phyloP scores from a whole-genome alignment of 805 yeast genomes.

The Candida berthetii region DNA sequence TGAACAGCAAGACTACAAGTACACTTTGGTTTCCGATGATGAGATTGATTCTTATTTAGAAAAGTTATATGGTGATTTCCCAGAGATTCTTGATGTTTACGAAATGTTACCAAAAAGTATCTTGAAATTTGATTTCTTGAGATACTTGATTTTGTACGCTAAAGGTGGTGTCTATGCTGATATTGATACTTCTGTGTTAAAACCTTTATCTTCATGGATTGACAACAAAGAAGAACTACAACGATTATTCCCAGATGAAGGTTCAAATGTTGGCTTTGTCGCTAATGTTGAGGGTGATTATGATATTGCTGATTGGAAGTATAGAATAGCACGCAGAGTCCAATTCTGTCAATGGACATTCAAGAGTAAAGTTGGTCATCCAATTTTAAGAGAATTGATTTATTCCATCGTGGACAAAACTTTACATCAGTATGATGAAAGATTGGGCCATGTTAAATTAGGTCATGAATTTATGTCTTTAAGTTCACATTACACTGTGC shows the following conservation, averaged over 20 bases:
- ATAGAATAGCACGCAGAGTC: conserved; percentile 40
- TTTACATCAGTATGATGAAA: conserved; percentile 29
- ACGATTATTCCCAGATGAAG: conserved; percentile 7
- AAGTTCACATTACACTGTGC: conserved; percentile 15
- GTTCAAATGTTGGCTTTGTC: conserved; percentile 42
- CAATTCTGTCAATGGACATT: conserved; percentile 56
- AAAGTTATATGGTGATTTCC: conserved; percentile 32
- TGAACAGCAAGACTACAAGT: conserved; percentile 7
- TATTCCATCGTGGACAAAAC: conserved; percentile 46
- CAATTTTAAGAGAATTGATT: conserved; percentile 46
- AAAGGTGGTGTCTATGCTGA: conserved; percentile 55
- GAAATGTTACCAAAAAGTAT: conserved; percentile 41
- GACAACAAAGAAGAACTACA: conserved; percentile 34
- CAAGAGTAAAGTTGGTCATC: conserved; percentile 54
- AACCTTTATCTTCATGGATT: conserved; percentile 53
- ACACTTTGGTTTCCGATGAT: conserved; percentile 29
- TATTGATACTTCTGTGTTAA: conserved; percentile 48
- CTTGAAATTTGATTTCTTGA: conserved; percentile 43
- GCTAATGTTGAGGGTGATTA: conserved; percentile 46
- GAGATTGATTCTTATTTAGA: conserved; percentile 30
- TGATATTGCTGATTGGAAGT: conserved; percentile 44
- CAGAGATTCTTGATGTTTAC: conserved; percentile 42
- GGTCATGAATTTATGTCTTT: conserved; percentile 30
- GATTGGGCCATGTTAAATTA: conserved; percentile 13
- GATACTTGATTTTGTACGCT: conserved; percentile 42